Conservation (phyloP, 306 rosid genomes). For the Begonia peltatifolia region DNA sequence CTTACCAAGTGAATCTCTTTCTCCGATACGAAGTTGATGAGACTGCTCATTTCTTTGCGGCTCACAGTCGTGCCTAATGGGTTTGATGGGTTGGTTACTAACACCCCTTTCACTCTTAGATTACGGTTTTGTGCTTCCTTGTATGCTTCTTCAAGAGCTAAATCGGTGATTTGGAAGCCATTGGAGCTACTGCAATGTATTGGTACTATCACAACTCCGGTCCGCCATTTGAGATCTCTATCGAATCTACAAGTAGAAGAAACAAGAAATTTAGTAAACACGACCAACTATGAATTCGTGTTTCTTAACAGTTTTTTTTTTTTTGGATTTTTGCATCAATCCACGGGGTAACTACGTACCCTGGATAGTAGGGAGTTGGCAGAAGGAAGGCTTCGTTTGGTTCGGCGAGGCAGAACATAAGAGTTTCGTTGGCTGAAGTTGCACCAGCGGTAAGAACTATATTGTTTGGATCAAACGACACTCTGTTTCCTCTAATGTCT, state of each 20-base stretch:
- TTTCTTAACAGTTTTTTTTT: no score
- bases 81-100: constrained; percentile 64
- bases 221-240: constrained; percentile 67
- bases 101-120: constrained; percentile 47
- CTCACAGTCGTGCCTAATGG: constrained; percentile 57
- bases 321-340: no score
- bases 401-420: constrained; percentile 60
- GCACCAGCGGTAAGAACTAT: constrained; percentile 57
- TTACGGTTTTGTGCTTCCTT: constrained; percentile 38
- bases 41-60: constrained; percentile 28
- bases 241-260: constrained; percentile 30
- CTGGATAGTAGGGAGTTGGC: constrained; percentile 69
- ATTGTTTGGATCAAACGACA: constrained; percentile 38
- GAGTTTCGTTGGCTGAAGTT: constrained; percentile 60
- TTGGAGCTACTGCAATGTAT: constrained; percentile 59
- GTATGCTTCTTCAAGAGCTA: constrained; percentile 30
- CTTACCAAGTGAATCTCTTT: constrained; percentile 52
- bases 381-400: constrained; percentile 52
- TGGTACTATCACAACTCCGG: constrained; percentile 55
- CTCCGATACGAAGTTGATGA: constrained; percentile 31
- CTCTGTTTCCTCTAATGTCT: constrained; percentile 50
- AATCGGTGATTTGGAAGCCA: constrained; percentile 43
- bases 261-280: no score
- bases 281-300: no score
- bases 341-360: constrained; percentile 17